These are phyloP conservation scores for Neofusicoccum sp. DNA, from an alignment of 2,329 filamentous ascomycete species.

Conservation along the genomic window DNA sequence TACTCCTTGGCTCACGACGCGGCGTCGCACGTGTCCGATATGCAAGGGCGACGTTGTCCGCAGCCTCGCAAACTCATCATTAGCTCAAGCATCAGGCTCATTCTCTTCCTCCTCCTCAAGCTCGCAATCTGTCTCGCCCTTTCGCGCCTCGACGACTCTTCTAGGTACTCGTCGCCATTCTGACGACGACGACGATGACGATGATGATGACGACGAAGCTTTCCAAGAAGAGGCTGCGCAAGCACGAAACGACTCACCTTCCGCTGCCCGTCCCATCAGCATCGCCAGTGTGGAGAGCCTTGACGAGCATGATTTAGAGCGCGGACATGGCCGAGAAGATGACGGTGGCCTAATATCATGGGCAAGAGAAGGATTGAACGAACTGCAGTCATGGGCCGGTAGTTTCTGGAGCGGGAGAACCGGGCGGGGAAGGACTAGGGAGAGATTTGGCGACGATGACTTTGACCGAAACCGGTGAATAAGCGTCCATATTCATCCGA, in stretches of 20 bases:
- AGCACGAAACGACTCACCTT: conserved; percentile 4
- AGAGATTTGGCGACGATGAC: background rate
- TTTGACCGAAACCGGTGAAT: background rate
- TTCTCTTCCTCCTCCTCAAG: conserved; percentile 6
- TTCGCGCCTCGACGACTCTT: background rate
- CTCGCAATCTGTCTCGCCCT: background rate
- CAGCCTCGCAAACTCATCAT: conserved; percentile 7
- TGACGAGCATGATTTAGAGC: conserved; percentile 4
- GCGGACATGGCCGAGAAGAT: conserved; percentile 5
- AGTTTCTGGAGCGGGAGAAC: background rate
- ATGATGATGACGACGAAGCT: background rate
- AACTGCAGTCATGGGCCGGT: conserved; percentile 11
- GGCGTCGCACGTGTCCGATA: conserved; percentile 94
- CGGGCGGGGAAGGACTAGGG: background rate
- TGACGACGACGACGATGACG: conserved; percentile 1
- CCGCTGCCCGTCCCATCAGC: conserved; percentile 9
- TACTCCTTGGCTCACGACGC: conserved; percentile 94
- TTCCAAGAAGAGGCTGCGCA: conserved; percentile 8
- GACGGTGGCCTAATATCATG: conserved; percentile 5
- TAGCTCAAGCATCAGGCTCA: conserved; percentile 16
- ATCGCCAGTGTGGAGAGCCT: background rate
- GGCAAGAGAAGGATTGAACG: conserved; percentile 6
- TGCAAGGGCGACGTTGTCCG: conserved; percentile 95
- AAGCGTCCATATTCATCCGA: background rate
- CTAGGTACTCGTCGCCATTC: background rate